Conservation (phyloP, 257 asterid species). For the Asclepias syriaca region DNA sequence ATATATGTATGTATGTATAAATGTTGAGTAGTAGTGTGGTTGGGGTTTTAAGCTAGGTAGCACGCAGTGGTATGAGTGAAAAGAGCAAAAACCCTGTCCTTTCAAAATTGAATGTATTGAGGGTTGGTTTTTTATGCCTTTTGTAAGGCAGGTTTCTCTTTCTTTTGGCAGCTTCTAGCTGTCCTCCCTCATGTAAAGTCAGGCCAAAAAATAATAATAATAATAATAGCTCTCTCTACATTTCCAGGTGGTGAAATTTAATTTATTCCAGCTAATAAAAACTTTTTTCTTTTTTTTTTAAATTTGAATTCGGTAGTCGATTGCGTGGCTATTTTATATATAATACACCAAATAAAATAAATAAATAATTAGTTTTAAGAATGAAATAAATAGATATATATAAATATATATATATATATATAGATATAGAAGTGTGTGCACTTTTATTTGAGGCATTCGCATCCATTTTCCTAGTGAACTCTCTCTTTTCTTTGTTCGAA, state of each 20-base stretch:
- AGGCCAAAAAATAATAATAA: background rate
- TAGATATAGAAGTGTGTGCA: constrained; percentile 18
- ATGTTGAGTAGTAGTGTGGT: background rate
- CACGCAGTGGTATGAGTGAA: background rate
- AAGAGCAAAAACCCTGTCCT: constrained; percentile 19
- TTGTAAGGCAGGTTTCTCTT: constrained; percentile 26
- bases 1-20: too few relatives aligned
- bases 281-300: constrained; percentile 3
- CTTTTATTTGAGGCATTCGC: constrained; percentile 8
- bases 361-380: too few relatives aligned
- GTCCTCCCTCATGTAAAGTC: constrained; percentile 33
- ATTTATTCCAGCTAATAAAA: constrained; percentile 19
- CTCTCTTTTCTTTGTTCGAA: background rate
- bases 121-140: constrained; percentile 18
- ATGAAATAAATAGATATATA: constrained; percentile 7
- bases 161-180: constrained; percentile 37
- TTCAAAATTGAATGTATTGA: constrained; percentile 18
- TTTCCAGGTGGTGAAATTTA: constrained; percentile 31
- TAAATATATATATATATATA: constrained; percentile 18
- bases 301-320: constrained; percentile 7
- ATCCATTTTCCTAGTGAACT: constrained; percentile 10
- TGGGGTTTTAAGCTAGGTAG: background rate
- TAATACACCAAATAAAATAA: too few relatives aligned
- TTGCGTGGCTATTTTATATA: constrained; percentile 10
- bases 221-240: constrained; percentile 17